phyloP scores from a whole-genome alignment of 768 basidiomycete genomes.

The Hirschioporus abietinus region DNA sequence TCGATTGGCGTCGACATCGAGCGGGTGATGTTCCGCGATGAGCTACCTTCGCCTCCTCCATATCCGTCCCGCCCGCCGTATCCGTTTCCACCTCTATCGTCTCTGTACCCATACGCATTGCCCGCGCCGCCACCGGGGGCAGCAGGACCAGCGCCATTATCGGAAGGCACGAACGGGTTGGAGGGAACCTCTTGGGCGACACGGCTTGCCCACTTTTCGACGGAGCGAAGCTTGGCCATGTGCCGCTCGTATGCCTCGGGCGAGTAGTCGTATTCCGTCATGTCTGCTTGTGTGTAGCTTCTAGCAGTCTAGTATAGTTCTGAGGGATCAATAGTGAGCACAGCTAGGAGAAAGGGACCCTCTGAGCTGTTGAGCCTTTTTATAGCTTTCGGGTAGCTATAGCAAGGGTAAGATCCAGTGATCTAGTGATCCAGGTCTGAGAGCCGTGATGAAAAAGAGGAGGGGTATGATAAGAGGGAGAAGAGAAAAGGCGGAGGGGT shows the following conservation, averaged over 20 bases:
- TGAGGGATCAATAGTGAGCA: background rate
- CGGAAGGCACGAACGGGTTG: conserved; percentile 11
- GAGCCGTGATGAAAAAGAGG: background rate
- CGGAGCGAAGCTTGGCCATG: conserved; percentile 40
- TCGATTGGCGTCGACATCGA: background rate
- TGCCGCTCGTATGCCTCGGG: conserved; percentile 47
- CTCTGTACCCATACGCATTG: background rate
- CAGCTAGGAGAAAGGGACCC: background rate
- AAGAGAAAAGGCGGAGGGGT: conserved; percentile 50
- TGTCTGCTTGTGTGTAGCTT: conserved; percentile 16
- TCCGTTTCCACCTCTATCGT: background rate
- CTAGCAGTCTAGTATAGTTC: background rate
- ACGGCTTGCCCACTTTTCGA: conserved; percentile 44
- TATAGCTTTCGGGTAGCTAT: background rate
- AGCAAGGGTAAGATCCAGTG: background rate
- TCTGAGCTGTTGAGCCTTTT: background rate
- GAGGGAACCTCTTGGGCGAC: conserved; percentile 27
- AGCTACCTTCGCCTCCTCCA: background rate
- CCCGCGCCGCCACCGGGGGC: background rate
- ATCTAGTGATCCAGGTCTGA: background rate
- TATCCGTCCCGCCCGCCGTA: background rate
- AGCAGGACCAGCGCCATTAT: background rate
- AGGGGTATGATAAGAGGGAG: conserved; percentile 59
- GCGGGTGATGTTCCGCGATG: background rate
- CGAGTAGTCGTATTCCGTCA: conserved; percentile 62